Evolutionary conservation across 768 basidiomycete species (phyloP).

Genomic region (Tulasnella sp.): DNA sequence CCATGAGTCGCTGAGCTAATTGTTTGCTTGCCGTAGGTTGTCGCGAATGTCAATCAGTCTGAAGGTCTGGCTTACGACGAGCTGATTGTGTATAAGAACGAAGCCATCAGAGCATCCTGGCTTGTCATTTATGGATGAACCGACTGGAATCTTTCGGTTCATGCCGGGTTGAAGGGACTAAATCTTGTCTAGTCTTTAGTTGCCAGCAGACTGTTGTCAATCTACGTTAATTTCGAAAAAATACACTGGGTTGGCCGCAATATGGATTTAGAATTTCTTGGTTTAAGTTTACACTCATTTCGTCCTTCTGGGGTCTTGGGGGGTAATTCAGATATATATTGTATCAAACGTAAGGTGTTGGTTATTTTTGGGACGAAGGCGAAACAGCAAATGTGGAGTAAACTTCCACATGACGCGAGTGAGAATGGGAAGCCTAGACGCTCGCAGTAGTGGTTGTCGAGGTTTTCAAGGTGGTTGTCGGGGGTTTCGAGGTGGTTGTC

Average conservation of each 20-base stretch:
- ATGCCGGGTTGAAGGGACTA: not conserved
- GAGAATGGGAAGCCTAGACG: not conserved
- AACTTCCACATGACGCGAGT: no score
- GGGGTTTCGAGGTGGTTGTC: not conserved
- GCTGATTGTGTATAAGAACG: constrained; percentile 59
- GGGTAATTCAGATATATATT: no score
- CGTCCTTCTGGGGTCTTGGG: no score
- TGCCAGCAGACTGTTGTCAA: not conserved
- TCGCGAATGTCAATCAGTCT: constrained; percentile 9
- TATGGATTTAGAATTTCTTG: no score
- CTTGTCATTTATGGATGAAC: constrained; percentile 53
- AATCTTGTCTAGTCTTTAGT: not conserved
- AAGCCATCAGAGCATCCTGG: constrained; percentile 64
- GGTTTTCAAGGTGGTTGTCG: not conserved
- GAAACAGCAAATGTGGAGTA: no score
- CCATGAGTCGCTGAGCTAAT: not conserved
- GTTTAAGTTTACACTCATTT: no score
- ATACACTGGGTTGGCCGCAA: no score
- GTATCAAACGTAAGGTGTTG: no score
- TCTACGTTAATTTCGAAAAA: no score
- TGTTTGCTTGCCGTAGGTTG: not conserved
- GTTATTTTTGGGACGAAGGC: no score
- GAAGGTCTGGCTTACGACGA: constrained; percentile 65
- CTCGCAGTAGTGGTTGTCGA: not conserved
- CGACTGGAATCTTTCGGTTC: not conserved